These are phyloP conservation scores for Tinospora cordifolia DNA, from an alignment of 164 flowering plant genomes.

Conservation along the genomic window DNA sequence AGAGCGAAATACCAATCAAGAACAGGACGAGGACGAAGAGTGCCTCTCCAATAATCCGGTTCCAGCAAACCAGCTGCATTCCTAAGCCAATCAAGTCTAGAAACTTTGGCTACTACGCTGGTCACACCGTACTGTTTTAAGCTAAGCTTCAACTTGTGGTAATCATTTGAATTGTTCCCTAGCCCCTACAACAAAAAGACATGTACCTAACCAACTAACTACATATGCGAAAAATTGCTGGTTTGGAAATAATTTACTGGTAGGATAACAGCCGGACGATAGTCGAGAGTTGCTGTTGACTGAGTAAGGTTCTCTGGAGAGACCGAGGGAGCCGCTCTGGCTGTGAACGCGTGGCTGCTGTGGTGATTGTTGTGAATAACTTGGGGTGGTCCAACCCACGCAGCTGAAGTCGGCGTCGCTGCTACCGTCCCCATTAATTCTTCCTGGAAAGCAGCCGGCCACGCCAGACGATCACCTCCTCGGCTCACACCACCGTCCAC, in stretches of 20 bases:
- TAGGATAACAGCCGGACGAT: conserved; percentile 71
- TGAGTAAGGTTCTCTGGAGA: not conserved
- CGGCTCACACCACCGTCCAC: no score
- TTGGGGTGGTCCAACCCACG: not conserved
- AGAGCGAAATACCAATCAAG: conserved; percentile 58
- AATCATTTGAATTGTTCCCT: conserved; percentile 80
- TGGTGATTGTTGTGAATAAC: no score
- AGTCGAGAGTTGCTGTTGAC: conserved; percentile 2
- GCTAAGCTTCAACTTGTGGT: conserved; percentile 37
- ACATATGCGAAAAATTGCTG: not conserved
- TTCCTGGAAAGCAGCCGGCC: not conserved
- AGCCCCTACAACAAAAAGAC: conserved; percentile 41
- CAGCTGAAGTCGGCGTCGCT: not conserved
- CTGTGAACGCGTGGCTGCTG: not conserved
- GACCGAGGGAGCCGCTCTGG: not conserved
- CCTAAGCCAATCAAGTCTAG: conserved; percentile 83
- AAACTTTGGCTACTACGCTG: conserved; percentile 56
- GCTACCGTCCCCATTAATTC: not conserved
- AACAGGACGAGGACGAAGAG: conserved; percentile 86
- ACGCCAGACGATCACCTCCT: no score
- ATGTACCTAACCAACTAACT: not conserved
- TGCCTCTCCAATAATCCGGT: conserved; percentile 81
- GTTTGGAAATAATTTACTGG: conserved; percentile 32
- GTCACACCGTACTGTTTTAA: conserved; percentile 53
- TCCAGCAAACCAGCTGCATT: conserved; percentile 91